Evolutionary conservation across 306 rosid species (phyloP).

Genomic region (Benincasa hispida): DNA sequence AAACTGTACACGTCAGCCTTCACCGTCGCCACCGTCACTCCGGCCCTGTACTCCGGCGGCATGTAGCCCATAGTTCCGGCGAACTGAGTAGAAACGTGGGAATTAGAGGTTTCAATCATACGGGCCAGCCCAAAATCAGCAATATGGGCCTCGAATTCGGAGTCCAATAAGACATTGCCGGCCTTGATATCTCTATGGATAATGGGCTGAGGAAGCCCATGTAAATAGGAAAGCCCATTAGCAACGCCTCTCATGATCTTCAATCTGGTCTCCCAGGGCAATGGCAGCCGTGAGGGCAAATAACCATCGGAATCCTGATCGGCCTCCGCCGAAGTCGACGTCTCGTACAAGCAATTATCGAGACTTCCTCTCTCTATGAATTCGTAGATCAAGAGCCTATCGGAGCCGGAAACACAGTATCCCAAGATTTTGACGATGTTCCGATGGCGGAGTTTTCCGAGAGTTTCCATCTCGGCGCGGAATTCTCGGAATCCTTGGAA

Average conservation of each 20-base stretch:
- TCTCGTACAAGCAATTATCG: constrained; percentile 66
- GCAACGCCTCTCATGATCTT: constrained; percentile 56
- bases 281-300: constrained; percentile 14
- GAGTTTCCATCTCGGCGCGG: constrained; percentile 87
- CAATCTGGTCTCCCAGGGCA: constrained; percentile 46
- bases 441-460: constrained; percentile 48
- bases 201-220: constrained; percentile 53
- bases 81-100: constrained; percentile 72
- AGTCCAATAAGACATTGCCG: constrained; percentile 57
- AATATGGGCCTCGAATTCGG: constrained; percentile 56
- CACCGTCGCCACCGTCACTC: constrained; percentile 37
- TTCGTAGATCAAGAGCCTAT: constrained; percentile 68
- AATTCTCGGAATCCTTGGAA: constrained; percentile 95
- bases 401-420: constrained; percentile 55
- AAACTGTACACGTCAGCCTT: constrained; percentile 82
- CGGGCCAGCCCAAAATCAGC: constrained; percentile 92
- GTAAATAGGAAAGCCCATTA: constrained; percentile 47
- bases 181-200: constrained; percentile 84
- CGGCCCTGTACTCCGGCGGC: constrained; percentile 81
- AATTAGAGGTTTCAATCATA: constrained; percentile 24
- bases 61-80: constrained; percentile 93
- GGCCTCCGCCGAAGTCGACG: constrained; percentile 8
- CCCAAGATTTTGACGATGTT: constrained; percentile 74
- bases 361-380: constrained; percentile 57
- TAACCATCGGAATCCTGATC: not conserved